phyloP scores from a whole-genome alignment of 2,329 filamentous ascomycete genomes.

The Claviceps cyperi region DNA sequence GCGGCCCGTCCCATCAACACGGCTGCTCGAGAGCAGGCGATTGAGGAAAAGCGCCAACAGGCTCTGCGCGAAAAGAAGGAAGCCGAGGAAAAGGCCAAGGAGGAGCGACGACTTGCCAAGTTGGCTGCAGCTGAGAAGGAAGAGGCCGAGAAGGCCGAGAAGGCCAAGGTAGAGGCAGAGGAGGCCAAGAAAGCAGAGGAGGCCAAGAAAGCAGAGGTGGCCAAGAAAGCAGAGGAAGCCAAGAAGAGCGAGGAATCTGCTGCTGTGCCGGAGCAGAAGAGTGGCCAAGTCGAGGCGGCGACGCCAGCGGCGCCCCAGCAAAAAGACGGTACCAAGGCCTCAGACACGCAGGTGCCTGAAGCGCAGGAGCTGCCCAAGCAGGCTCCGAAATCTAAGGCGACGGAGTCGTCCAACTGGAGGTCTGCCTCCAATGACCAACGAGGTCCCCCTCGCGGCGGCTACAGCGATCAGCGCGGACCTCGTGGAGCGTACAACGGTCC shows the following conservation, averaged over 20 bases:
- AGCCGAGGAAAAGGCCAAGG: slow-evolving; percentile 72
- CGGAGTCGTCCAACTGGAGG: slow-evolving; percentile 48
- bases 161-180: slow-evolving; percentile 17
- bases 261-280: slow-evolving; percentile 17
- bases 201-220: slow-evolving; percentile 18
- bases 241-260: slow-evolving; percentile 19
- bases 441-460: too few relatives aligned
- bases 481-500: slow-evolving; percentile 28
- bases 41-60: slow-evolving; percentile 75
- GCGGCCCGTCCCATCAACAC: slow-evolving; percentile 91
- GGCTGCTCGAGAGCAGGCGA: slow-evolving; percentile 70
- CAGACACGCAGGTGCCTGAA: slow-evolving; percentile 25
- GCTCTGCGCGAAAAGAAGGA: slow-evolving; percentile 71
- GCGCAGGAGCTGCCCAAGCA: slow-evolving; percentile 29
- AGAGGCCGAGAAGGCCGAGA: slow-evolving; percentile 19
- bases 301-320: slow-evolving; percentile 23
- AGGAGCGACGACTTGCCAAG: slow-evolving; percentile 50
- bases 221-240: slow-evolving; percentile 18
- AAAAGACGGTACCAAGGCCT: slow-evolving; percentile 27
- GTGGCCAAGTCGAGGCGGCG: slow-evolving; percentile 10
- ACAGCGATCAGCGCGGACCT: slow-evolving; percentile 30
- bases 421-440: slow-evolving; percentile 33
- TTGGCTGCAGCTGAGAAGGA: slow-evolving; percentile 38
- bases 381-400: slow-evolving; percentile 37
- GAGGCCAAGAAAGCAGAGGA: slow-evolving; percentile 23